These are phyloP conservation scores for Candida saitoana DNA, from an alignment of 805 yeast genomes.

Conservation along the genomic window DNA sequence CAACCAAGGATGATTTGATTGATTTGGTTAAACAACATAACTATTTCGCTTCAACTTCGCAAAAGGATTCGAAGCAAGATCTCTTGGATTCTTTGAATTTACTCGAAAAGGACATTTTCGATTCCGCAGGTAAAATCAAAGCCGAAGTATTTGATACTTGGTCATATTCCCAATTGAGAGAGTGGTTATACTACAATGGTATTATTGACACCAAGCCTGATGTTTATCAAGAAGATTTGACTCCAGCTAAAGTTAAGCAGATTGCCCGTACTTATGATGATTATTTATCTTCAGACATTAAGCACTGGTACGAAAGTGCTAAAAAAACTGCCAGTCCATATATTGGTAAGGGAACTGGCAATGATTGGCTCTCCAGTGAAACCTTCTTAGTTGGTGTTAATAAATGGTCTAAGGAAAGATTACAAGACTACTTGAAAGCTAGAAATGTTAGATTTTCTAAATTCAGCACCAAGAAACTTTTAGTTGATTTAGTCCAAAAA, in stretches of 20 bases:
- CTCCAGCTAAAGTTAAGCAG: conserved; percentile 29
- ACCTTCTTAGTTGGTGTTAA: conserved; percentile 45
- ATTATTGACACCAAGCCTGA: conserved; percentile 24
- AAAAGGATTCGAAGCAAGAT: conserved; percentile 30
- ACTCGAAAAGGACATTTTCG: conserved; percentile 30
- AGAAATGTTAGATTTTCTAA: conserved; percentile 38
- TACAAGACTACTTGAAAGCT: conserved; percentile 37
- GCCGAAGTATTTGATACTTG: conserved; percentile 47
- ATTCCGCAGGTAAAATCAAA: conserved; percentile 36
- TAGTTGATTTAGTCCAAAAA: conserved; percentile 36
- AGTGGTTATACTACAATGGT: conserved; percentile 48
- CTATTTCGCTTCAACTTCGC: conserved; percentile 36
- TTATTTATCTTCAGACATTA: conserved; percentile 36
- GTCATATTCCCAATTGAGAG: conserved; percentile 50
- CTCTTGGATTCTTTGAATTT: conserved; percentile 39
- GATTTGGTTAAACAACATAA: conserved; percentile 42
- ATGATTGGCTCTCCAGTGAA: conserved; percentile 32
- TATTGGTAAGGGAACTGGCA: conserved; percentile 20
- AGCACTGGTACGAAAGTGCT: conserved; percentile 29
- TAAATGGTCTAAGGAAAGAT: conserved; percentile 44
- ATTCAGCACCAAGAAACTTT: conserved; percentile 36
- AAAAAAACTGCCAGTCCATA: conserved; percentile 29
- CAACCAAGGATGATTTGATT: conserved; percentile 44
- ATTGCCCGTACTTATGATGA: conserved; percentile 30
- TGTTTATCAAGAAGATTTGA: conserved; percentile 29